These are phyloP conservation scores for Syncephalastrum monosporum DNA, from an alignment of 371 early-diverging fungal species.

Conservation along the genomic window DNA sequence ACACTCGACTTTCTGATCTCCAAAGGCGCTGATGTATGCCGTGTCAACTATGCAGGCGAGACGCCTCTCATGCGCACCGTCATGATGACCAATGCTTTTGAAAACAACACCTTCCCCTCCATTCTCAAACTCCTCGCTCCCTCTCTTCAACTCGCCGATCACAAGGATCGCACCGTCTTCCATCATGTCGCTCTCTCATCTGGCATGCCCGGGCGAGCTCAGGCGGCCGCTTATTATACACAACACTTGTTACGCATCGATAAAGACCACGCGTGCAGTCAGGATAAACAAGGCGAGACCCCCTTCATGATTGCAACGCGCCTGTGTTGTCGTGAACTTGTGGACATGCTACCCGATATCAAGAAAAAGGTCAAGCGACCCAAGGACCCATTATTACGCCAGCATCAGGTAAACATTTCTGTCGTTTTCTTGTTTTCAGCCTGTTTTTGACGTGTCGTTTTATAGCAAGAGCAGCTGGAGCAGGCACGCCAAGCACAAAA, in stretches of 20 bases:
- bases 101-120: conserved; percentile 73
- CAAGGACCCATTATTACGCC: too few species aligned
- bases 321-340: conserved; percentile 62
- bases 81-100: conserved; percentile 82
- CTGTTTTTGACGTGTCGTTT: too few species aligned
- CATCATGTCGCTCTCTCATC: conserved; percentile 84
- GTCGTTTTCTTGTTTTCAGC: too few species aligned
- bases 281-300: conserved; percentile 87
- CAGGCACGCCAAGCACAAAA: too few species aligned
- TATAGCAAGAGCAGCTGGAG: too few species aligned
- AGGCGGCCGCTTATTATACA: conserved; percentile 76
- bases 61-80: conserved; percentile 86
- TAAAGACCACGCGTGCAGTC: conserved; percentile 17
- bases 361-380: conserved; percentile 54
- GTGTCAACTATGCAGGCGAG: conserved; percentile 71
- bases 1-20: conserved; percentile 65
- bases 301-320: conserved; percentile 87
- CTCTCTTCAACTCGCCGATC: conserved; percentile 67
- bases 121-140: conserved; percentile 69
- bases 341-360: conserved; percentile 63
- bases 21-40: conserved; percentile 64
- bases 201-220: conserved; percentile 57
- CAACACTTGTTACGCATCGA: conserved; percentile 72
- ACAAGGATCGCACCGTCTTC: conserved; percentile 72
- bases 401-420: too few species aligned